These are phyloP conservation scores for Iberis pinnata DNA, from an alignment of 345 rosid species.

Conservation along the genomic window DNA sequence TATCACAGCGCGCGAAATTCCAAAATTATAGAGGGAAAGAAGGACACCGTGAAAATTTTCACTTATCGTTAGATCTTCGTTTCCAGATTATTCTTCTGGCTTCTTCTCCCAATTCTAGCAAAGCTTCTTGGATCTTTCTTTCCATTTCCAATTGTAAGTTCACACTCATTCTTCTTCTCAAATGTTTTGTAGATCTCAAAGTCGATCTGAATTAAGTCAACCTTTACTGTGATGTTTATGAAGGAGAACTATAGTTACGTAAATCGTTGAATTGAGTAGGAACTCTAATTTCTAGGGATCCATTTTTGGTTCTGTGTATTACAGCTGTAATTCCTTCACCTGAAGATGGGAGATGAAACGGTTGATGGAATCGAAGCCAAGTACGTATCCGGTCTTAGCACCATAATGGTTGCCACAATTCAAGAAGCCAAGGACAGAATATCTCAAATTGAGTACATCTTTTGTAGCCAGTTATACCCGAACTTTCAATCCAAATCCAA, in stretches of 20 bases:
- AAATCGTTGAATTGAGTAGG: not conserved
- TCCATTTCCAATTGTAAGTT: slow-evolving; percentile 12
- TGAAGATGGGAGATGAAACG: slow-evolving; percentile 30
- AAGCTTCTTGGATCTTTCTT: slow-evolving; percentile 1
- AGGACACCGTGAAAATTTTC: not conserved
- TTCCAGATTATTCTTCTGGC: not conserved
- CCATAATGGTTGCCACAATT: slow-evolving; percentile 74
- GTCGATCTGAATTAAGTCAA: no score
- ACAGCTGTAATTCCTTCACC: no score
- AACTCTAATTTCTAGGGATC: not conserved
- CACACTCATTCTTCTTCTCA: not conserved
- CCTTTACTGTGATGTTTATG: not conserved
- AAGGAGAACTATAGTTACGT: not conserved
- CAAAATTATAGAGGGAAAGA: slow-evolving; percentile 20
- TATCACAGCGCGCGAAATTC: slow-evolving; percentile 28
- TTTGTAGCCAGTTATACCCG: slow-evolving; percentile 79
- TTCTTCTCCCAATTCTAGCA: not conserved
- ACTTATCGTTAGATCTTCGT: not conserved
- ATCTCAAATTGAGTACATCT: slow-evolving; percentile 85
- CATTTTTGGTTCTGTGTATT: no score
- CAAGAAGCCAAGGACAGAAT: slow-evolving; percentile 86
- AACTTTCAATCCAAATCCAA: slow-evolving; percentile 49
- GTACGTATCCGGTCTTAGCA: slow-evolving; percentile 56
- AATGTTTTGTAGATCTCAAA: slow-evolving; percentile 3
- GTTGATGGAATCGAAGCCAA: slow-evolving; percentile 43